Evolutionary conservation across 768 basidiomycete genomes (phyloP).

Genomic region (Auricularia auricula-judae): DNA sequence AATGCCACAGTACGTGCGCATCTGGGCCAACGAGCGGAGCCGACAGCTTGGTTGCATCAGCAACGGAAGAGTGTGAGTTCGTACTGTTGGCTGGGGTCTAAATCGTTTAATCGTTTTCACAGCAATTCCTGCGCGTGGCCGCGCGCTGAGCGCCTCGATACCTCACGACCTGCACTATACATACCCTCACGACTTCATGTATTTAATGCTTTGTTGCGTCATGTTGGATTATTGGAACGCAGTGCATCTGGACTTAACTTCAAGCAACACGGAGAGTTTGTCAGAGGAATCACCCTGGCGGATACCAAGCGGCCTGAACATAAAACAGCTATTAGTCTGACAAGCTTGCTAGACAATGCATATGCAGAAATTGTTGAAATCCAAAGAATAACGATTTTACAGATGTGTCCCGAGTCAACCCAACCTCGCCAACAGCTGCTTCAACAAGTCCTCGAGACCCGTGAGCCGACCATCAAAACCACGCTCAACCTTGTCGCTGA

Average conservation of each 20-base stretch:
- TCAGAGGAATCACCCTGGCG: too few relatives aligned
- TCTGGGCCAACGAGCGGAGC: constrained; percentile 35
- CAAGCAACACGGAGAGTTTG: too few relatives aligned
- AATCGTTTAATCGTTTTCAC: background rate
- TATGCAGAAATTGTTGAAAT: too few relatives aligned
- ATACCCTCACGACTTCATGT: background rate
- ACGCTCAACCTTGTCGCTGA: background rate
- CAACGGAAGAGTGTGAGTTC: constrained; percentile 43
- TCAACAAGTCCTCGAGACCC: background rate
- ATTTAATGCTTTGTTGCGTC: background rate
- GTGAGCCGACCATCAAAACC: background rate
- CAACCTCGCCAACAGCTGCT: background rate
- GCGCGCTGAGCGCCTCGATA: background rate
- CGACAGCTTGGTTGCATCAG: constrained; percentile 56
- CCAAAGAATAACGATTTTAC: too few relatives aligned
- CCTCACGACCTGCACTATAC: background rate
- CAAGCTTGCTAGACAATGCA: too few relatives aligned
- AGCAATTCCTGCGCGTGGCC: background rate
- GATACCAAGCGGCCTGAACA: too few relatives aligned
- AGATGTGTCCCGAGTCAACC: too few relatives aligned
- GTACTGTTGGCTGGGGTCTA: background rate
- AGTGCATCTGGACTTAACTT: background rate
- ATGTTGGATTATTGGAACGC: background rate
- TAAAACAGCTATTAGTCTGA: too few relatives aligned
- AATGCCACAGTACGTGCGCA: constrained; percentile 54